phyloP scores from a whole-genome alignment of 129 eudicot genomes.

The Chrysanthemum seticuspe region DNA sequence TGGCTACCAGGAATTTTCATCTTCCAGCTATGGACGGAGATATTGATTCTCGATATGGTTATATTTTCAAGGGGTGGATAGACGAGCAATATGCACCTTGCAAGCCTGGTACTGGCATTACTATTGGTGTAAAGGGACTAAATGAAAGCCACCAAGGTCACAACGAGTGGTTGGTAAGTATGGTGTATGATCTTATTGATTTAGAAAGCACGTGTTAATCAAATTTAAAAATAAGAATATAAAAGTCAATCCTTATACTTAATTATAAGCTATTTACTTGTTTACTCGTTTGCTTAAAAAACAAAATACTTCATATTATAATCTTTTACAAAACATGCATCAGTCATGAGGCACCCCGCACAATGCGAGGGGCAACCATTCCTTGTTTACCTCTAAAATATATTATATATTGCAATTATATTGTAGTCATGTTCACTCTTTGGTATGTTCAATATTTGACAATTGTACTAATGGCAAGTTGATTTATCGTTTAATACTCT shows the following conservation, averaged over 20 bases:
- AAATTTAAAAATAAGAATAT: too few species aligned
- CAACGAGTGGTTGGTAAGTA: constrained; percentile 62
- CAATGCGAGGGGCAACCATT: too few species aligned
- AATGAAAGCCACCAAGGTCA: constrained; percentile 46
- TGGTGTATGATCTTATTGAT: not conserved
- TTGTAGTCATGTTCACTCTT: not conserved
- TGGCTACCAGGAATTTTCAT: constrained; percentile 50
- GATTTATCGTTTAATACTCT: not conserved
- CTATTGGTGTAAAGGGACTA: constrained; percentile 49
- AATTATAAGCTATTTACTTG: too few species aligned
- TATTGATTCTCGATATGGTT: not conserved
- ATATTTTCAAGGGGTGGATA: constrained; percentile 57
- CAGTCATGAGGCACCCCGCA: too few species aligned
- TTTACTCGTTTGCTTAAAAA: too few species aligned
- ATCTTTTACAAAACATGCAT: too few species aligned
- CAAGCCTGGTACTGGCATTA: constrained; percentile 44
- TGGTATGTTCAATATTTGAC: not conserved
- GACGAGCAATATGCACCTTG: constrained; percentile 46
- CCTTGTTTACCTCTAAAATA: too few species aligned
- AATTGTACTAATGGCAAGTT: not conserved
- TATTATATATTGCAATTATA: too few species aligned
- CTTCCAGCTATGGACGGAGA: too few species aligned
- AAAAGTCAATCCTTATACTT: too few species aligned
- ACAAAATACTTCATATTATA: too few species aligned
- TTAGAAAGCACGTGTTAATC: too few species aligned